Evolutionary conservation across 257 asterid genomes (phyloP).

Genomic region (Solanum sparsipilum): DNA sequence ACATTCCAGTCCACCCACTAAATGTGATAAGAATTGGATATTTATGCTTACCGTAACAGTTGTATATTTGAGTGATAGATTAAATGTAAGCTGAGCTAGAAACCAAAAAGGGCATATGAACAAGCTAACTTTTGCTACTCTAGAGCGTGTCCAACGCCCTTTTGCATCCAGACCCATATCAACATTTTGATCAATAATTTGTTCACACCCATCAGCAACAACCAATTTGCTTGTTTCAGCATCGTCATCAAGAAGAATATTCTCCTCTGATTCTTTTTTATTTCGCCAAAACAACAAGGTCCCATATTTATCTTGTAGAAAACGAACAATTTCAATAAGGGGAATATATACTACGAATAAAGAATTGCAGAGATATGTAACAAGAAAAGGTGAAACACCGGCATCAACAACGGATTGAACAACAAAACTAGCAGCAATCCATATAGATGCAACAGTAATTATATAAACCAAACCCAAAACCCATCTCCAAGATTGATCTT

Average conservation of each 20-base stretch:
- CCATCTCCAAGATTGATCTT: conserved; percentile 63
- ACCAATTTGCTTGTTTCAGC: conserved; percentile 3
- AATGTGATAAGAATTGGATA: not conserved
- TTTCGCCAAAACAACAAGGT: conserved; percentile 53
- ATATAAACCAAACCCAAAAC: conserved; percentile 64
- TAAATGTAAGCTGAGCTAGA: conserved; percentile 86
- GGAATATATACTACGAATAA: conserved; percentile 78
- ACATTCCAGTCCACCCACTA: not conserved
- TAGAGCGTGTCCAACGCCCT: conserved; percentile 84
- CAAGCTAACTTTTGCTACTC: conserved; percentile 85
- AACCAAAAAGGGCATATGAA: conserved; percentile 90
- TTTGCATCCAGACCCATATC: conserved; percentile 50
- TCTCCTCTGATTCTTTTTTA: conserved; percentile 33
- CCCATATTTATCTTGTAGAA: conserved; percentile 63
- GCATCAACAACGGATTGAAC: conserved; percentile 89
- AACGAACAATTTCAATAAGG: conserved; percentile 60
- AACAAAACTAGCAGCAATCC: conserved; percentile 97
- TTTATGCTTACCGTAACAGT: conserved; percentile 69
- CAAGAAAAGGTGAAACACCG: conserved; percentile 83
- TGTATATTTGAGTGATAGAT: conserved; percentile 88
- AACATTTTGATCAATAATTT: conserved; percentile 2
- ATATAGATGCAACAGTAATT: conserved; percentile 69
- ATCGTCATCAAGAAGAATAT: conserved; percentile 44
- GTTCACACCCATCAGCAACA: conserved; percentile 4
- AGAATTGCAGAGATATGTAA: conserved; percentile 87